Percentiles rank a stretch among this genome's conserved stretches.
These are phyloP conservation scores for Paraphoma sp. DNA, from an alignment of 2,329 filamentous ascomycete genomes.

Conservation along the genomic window DNA sequence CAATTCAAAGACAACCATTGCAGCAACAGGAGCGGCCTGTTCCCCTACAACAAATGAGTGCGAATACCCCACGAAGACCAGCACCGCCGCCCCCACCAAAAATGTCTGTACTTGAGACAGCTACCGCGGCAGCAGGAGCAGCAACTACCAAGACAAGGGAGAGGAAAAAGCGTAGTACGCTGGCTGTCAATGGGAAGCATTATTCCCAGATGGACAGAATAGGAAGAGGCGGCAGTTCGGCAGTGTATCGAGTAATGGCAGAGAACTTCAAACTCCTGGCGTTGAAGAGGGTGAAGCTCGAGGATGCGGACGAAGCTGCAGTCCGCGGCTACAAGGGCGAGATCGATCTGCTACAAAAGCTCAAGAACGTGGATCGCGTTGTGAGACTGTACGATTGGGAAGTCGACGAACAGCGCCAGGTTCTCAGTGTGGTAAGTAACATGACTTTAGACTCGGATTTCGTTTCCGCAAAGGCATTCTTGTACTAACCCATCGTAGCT, in stretches of 20 bases:
- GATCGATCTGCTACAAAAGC: slow-evolving; percentile 84
- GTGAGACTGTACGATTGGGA: slow-evolving; percentile 92
- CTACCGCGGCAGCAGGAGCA: slow-evolving; percentile 82
- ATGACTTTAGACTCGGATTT: not conserved
- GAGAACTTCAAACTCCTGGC: slow-evolving; percentile 97
- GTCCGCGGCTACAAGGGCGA: slow-evolving; percentile 92
- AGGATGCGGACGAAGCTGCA: slow-evolving; percentile 84
- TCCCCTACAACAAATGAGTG: slow-evolving; percentile 61
- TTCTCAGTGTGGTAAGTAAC: slow-evolving; percentile 77
- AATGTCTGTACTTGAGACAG: slow-evolving; percentile 94
- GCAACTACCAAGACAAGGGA: slow-evolving; percentile 74
- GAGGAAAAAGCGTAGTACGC: slow-evolving; percentile 78
- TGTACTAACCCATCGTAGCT: slow-evolving; percentile 60
- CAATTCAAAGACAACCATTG: slow-evolving; percentile 45
- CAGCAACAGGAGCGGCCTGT: slow-evolving; percentile 52
- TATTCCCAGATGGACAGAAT: slow-evolving; percentile 91
- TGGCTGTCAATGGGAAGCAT: slow-evolving; percentile 87
- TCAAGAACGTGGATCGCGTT: slow-evolving; percentile 86
- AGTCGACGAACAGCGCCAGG: slow-evolving; percentile 88
- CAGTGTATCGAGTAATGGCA: slow-evolving; percentile 95
- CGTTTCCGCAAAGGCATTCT: not conserved
- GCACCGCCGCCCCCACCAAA: slow-evolving; percentile 86
- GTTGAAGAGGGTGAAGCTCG: slow-evolving; percentile 88
- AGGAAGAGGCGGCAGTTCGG: slow-evolving; percentile 89
- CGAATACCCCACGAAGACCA: slow-evolving; percentile 77